A percentile compares a stretch with the other conserved stretches of the same genome.
Evolutionary conservation across 257 asterid genomes (phyloP).

Genomic region (Solanum sejunctum): DNA sequence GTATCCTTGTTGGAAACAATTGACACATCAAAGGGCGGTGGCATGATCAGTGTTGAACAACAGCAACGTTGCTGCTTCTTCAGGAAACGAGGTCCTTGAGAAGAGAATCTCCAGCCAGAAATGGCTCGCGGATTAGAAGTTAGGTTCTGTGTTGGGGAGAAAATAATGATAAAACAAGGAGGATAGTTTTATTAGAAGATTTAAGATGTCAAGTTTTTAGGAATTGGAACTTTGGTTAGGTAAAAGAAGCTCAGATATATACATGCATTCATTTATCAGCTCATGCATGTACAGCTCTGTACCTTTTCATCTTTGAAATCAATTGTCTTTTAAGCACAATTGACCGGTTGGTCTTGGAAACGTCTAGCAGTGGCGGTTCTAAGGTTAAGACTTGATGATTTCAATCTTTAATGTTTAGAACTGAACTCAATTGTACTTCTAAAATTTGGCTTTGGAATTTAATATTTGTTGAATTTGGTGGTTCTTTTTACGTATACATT

Average conservation of each 20-base stretch:
- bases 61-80: slow-evolving; percentile 61
- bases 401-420: neutral
- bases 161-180: neutral
- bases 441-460: neutral
- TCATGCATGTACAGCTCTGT: neutral
- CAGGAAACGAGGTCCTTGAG: slow-evolving; percentile 29
- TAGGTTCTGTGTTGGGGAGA: neutral
- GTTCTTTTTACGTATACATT: neutral
- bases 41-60: slow-evolving; percentile 65
- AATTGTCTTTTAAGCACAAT: neutral
- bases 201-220: neutral
- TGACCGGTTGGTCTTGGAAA: neutral
- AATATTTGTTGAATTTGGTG: neutral
- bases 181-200: neutral
- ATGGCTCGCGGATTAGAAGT: neutral
- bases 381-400: neutral
- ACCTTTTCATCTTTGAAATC: neutral
- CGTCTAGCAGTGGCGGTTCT: neutral
- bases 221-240: neutral
- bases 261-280: neutral
- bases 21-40: slow-evolving; percentile 80
- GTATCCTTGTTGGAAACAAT: slow-evolving; percentile 66
- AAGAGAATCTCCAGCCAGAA: neutral
- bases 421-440: neutral
- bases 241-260: neutral